phyloP scores from a whole-genome alignment of 2,329 filamentous ascomycete species.

The Cordyceps cicadae region DNA sequence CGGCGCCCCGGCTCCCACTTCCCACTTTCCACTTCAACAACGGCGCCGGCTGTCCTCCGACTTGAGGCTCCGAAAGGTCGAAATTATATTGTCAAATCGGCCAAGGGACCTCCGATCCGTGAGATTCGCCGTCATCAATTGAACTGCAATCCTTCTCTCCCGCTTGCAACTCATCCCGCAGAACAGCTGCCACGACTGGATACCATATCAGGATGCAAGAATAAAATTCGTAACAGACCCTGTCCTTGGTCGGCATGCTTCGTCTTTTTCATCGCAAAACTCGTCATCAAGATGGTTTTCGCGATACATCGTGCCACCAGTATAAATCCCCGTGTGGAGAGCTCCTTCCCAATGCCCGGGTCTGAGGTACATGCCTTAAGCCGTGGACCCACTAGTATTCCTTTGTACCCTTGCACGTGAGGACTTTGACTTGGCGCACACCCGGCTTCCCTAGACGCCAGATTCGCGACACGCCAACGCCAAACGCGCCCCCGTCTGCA shows the following conservation, averaged over 20 bases:
- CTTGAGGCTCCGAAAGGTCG: not conserved
- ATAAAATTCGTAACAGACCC: not conserved
- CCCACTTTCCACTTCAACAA: not conserved
- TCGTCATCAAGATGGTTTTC: not conserved
- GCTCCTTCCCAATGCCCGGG: not conserved
- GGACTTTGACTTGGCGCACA: not conserved
- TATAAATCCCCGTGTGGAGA: conserved; percentile 1
- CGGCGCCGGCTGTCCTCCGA: conserved; percentile 3
- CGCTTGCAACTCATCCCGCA: not conserved
- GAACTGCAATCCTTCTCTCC: no score
- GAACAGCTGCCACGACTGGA: not conserved
- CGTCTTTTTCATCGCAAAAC: not conserved
- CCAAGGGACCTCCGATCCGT: not conserved
- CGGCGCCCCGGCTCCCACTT: not conserved
- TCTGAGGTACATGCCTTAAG: not conserved
- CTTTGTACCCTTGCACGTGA: conserved; percentile 9
- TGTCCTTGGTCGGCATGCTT: not conserved
- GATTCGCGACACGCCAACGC: conserved; percentile 7
- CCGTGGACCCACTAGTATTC: not conserved
- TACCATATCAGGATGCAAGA: not conserved
- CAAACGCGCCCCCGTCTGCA: conserved; percentile 9
- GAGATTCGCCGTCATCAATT: not conserved
- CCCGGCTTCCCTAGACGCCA: conserved; percentile 10
- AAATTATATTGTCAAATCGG: not conserved
- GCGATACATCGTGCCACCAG: not conserved